A percentile compares a stretch with the other conserved stretches of the same genome.
Evolutionary conservation across 2,329 filamentous ascomycete species (phyloP).

Genomic region (Periglandula ipomoeae): DNA sequence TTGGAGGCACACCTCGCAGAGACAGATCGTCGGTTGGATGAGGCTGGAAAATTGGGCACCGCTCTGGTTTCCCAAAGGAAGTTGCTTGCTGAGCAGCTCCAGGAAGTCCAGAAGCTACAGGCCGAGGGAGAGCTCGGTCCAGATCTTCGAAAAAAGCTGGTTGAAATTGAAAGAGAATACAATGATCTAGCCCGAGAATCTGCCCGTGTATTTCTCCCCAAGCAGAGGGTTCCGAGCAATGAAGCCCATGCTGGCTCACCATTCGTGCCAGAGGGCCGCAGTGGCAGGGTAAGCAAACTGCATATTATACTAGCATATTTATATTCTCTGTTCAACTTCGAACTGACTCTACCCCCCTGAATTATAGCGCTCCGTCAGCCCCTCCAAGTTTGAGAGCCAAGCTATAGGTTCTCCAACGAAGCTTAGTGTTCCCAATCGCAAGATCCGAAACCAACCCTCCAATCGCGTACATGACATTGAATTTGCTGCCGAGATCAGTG

Average conservation of each 20-base stretch:
- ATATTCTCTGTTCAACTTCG: too few species aligned
- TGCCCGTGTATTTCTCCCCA: constrained; percentile 77
- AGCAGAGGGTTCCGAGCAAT: constrained; percentile 68
- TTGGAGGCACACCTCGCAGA: constrained; percentile 87
- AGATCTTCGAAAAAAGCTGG: constrained; percentile 72
- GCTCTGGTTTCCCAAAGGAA: constrained; percentile 80
- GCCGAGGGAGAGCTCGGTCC: constrained; percentile 70
- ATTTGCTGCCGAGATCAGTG: constrained; percentile 97
- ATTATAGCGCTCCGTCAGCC: constrained; percentile 56
- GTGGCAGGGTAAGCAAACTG: constrained; percentile 39
- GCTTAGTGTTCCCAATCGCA: constrained; percentile 75
- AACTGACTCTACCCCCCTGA: constrained; percentile 8
- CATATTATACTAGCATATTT: background rate
- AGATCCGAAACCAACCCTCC: constrained; percentile 80
- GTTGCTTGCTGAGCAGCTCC: constrained; percentile 70
- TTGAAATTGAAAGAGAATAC: constrained; percentile 88
- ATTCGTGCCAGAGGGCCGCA: constrained; percentile 42
- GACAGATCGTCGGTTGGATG: constrained; percentile 82
- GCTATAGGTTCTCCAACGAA: constrained; percentile 84
- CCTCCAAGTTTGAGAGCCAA: constrained; percentile 74
- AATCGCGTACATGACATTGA: constrained; percentile 92
- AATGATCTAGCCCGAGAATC: constrained; percentile 88
- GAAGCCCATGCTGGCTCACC: constrained; percentile 47
- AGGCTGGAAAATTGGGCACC: constrained; percentile 82
- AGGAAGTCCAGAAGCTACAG: constrained; percentile 73